Percentiles rank a stretch among this genome's conserved stretches.
Evolutionary conservation across 2,329 filamentous ascomycete species (phyloP).

Genomic region (Diplodia intermedia): DNA sequence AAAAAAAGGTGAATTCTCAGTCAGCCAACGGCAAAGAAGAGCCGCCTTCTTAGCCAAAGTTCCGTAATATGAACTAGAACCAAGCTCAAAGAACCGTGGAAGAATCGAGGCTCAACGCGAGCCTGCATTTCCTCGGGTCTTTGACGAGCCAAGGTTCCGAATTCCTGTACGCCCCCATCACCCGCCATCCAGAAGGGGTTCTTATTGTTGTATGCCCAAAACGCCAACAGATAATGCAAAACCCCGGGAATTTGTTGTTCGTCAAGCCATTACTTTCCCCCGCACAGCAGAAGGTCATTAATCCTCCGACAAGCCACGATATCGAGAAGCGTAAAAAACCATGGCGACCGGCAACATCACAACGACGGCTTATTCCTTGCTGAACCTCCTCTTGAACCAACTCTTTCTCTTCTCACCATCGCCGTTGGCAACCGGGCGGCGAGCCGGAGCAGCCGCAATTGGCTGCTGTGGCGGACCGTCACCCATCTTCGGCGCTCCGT

Average conservation of each 20-base stretch:
- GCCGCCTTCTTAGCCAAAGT: neutral
- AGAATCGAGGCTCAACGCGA: neutral
- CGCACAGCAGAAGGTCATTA: slow-evolving; percentile 29
- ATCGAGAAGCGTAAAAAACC: slow-evolving; percentile 12
- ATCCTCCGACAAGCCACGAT: slow-evolving; percentile 16
- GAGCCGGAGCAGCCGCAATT: slow-evolving; percentile 13
- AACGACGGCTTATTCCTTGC: slow-evolving; percentile 59
- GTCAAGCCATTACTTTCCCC: slow-evolving; percentile 27
- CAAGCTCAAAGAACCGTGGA: slow-evolving; percentile 8
- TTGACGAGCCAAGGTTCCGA: neutral
- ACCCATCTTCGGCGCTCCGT: slow-evolving; percentile 35
- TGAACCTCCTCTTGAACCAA: slow-evolving; percentile 86
- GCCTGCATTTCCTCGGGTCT: neutral
- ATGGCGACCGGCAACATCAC: slow-evolving; percentile 4
- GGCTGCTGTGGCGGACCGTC: slow-evolving; percentile 30
- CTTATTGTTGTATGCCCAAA: slow-evolving; percentile 9
- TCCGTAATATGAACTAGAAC: slow-evolving; percentile 15
- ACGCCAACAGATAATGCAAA: slow-evolving; percentile 24
- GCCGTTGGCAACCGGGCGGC: slow-evolving; percentile 35
- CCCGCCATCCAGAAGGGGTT: neutral
- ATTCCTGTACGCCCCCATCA: slow-evolving; percentile 11
- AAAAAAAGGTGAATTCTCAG: neutral
- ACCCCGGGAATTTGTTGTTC: slow-evolving; percentile 8
- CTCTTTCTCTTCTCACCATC: slow-evolving; percentile 78
- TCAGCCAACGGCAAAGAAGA: neutral